Evolutionary conservation across 2,329 filamentous ascomycete species (phyloP), one percentile per base, ranked within the genome.

Genomic region (Blumeria graminis): DNA sequence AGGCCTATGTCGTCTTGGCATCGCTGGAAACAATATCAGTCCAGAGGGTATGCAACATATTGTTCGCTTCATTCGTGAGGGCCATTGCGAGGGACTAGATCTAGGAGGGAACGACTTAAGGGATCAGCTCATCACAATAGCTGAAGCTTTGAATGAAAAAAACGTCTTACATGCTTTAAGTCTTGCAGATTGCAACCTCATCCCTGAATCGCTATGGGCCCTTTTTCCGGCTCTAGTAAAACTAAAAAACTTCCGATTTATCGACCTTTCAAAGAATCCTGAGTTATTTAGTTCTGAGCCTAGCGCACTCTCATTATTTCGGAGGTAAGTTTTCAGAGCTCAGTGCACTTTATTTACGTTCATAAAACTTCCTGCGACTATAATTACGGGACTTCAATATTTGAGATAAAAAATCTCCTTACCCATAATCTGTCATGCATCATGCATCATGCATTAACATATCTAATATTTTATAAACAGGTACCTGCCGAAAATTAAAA

Each of bases 181-280:
- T 67, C 69, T 98, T 59, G 86, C 88, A 1, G 83, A 88, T 63
- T 95, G 89, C 69, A 86, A 86, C 57, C 72, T 98, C 56, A 79
- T 76, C 4, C 82, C 87, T 0, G 73, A 78, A 0, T 81, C 82
- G 10, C 71, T 96, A 22, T 83, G 78, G 67, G 77, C 79, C 56
- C 72, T 96, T 11, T 75, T 96, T 55, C 86, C 87, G 4, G 78
- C 78, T 6, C 70, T 96, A 56, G 74, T 76, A 32, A 78, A 75
- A 61, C 71, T 95, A 57, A 74, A 75, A 1, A 78, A 82, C 60
- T 83, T 95, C 65, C 81, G 85, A 18, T 95, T 95, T 65, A 79
- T 98, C 58, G 92, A 96, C 66, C 72, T 98, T 38, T 94, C 87
- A 5, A 87, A 94, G 64, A 96, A 96, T 63, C 84, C 76, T 35